A percentile compares a stretch with the other conserved stretches of the same genome.
These are phyloP conservation scores for Hypomontagnella monticulosa DNA, from an alignment of 495 filamentous ascomycete genomes.

Conservation along the genomic window DNA sequence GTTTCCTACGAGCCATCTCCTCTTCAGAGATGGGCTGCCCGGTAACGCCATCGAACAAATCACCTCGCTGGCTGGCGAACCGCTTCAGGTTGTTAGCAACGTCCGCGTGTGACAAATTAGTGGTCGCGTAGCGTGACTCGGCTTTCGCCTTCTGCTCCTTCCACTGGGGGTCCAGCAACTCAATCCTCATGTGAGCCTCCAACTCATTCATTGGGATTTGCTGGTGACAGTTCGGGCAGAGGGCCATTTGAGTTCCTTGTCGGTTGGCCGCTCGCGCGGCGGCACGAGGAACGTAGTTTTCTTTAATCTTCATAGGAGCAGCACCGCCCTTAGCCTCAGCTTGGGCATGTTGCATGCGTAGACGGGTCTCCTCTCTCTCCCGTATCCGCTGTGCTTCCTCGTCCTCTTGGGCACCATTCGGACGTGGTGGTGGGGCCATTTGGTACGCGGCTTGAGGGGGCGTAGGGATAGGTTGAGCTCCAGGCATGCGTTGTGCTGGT, in stretches of 20 bases:
- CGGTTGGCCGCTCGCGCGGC: slow-evolving; percentile 72
- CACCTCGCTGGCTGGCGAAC: slow-evolving; percentile 88
- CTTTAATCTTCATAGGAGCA: slow-evolving; percentile 90
- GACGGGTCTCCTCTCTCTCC: slow-evolving; percentile 73
- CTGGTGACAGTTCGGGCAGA: slow-evolving; percentile 95
- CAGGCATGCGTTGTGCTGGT: slow-evolving; percentile 21
- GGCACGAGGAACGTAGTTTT: slow-evolving; percentile 89
- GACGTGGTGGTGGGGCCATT: slow-evolving; percentile 43
- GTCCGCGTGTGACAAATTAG: slow-evolving; percentile 85
- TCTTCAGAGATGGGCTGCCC: slow-evolving; percentile 75
- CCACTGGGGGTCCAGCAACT: slow-evolving; percentile 94
- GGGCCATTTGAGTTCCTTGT: slow-evolving; percentile 70
- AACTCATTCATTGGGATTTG: slow-evolving; percentile 86
- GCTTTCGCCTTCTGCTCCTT: slow-evolving; percentile 92
- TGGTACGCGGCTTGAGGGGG: slow-evolving; percentile 52
- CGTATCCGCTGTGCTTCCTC: slow-evolving; percentile 74
- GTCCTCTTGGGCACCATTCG: slow-evolving; percentile 60
- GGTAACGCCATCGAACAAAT: slow-evolving; percentile 85
- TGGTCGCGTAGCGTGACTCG: slow-evolving; percentile 83
- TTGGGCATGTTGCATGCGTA: slow-evolving; percentile 79
- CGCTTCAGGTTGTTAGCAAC: slow-evolving; percentile 96
- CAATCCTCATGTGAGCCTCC: slow-evolving; percentile 94
- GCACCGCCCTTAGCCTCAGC: slow-evolving; percentile 74
- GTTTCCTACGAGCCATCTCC: slow-evolving; percentile 80
- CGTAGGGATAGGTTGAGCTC: slow-evolving; percentile 48